These are phyloP conservation scores for Pyrenophora graminea DNA, from an alignment of 2,329 filamentous ascomycete genomes.

Conservation along the genomic window DNA sequence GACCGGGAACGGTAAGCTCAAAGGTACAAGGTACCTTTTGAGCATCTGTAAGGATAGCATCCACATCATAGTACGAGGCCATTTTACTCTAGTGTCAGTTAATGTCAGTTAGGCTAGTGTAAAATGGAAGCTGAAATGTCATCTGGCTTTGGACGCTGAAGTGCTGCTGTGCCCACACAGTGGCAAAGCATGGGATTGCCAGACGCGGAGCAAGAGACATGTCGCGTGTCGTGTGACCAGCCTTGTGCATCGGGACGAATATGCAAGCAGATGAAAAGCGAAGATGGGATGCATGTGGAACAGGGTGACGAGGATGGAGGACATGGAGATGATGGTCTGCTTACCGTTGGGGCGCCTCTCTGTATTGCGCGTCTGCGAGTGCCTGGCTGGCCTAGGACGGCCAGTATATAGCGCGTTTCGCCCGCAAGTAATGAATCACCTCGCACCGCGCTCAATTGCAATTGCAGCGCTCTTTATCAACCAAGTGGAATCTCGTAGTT, in stretches of 20 bases:
- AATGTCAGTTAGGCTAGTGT: too few relatives aligned
- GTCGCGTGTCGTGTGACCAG: constrained; percentile 34
- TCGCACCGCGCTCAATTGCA: constrained; percentile 2
- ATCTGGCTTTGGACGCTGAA: neutral
- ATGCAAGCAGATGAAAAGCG: constrained; percentile 22
- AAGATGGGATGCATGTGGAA: constrained; percentile 1
- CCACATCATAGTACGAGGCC: constrained; percentile 79
- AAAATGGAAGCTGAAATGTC: neutral
- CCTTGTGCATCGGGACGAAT: constrained; percentile 18
- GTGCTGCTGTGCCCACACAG: neutral
- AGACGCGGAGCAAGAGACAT: constrained; percentile 16
- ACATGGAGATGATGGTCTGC: constrained; percentile 12
- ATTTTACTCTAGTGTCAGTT: constrained; percentile 29
- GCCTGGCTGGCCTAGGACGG: constrained; percentile 35
- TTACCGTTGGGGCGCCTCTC: constrained; percentile 22
- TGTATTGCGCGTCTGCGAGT: constrained; percentile 41
- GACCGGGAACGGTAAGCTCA: constrained; percentile 81
- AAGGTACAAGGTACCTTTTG: constrained; percentile 98
- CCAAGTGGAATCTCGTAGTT: neutral
- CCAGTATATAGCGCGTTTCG: constrained; percentile 25
- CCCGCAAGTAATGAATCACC: constrained; percentile 14
- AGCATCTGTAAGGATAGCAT: constrained; percentile 81
- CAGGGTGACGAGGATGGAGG: constrained; percentile 9
- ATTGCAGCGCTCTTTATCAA: neutral
- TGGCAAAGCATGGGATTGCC: constrained; percentile 3